Conservation (phyloP, 176 grass and related monocot species). For the barley (Hordeum vulgare) region MorexV3_pseudomolecules_assembly NC_058521.1:478435656-478436155, state of each 20-base stretch:
- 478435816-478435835: slow-evolving; percentile 67
- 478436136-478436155: background rate
- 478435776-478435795: slow-evolving; percentile 76
- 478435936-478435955: background rate
- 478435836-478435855: slow-evolving; percentile 53
- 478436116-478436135: background rate
- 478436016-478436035: background rate
- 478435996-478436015: slow-evolving; percentile 7
- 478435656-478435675: slow-evolving; percentile 43
- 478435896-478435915: slow-evolving; percentile 18
- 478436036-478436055: background rate
- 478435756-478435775: slow-evolving; percentile 89
- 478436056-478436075: background rate
- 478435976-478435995: slow-evolving; percentile 11
- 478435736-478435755: slow-evolving; percentile 87
- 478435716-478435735: background rate
- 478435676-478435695: slow-evolving; percentile 42
- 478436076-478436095: background rate
- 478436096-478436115: background rate
- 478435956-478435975: background rate
- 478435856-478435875: background rate
- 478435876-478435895: slow-evolving; percentile 24
- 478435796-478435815: slow-evolving; percentile 47
- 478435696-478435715: slow-evolving; percentile 24
- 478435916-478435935: background rate